Percentiles rank a stretch among this genome's conserved stretches.
Conservation (phyloP, 768 basidiomycete species). For the Pilatotrama ljubarskyi region DNA sequence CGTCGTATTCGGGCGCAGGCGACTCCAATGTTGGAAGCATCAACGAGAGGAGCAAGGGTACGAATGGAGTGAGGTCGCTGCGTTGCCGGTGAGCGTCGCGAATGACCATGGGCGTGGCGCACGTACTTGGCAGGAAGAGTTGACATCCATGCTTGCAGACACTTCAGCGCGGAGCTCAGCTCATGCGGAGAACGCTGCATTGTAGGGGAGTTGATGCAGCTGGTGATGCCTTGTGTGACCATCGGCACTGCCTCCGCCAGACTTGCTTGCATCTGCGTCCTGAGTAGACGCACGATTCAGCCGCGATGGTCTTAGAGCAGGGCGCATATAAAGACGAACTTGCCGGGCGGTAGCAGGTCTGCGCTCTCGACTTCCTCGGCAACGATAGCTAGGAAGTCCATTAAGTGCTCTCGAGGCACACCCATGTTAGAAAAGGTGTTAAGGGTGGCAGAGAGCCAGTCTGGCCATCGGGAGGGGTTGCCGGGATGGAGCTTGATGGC, state of each 20-base stretch:
- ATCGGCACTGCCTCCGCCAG: constrained; percentile 68
- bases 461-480: constrained; percentile 63
- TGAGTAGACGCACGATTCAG: constrained; percentile 30
- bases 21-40: constrained; percentile 33
- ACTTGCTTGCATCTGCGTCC: constrained; percentile 63
- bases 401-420: constrained; percentile 56
- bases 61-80: constrained; percentile 71
- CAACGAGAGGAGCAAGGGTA: constrained; percentile 59
- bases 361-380: constrained; percentile 81
- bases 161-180: constrained; percentile 70
- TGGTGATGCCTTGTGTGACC: constrained; percentile 66
- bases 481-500: constrained; percentile 70
- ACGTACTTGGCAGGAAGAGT: constrained; percentile 67
- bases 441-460: constrained; percentile 72
- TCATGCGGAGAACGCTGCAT: constrained; percentile 41
- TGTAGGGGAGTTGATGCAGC: constrained; percentile 48
- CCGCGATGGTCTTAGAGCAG: constrained; percentile 4
- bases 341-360: constrained; percentile 70
- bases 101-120: not conserved
- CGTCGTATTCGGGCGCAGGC: constrained; percentile 38
- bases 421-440: constrained; percentile 61
- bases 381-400: constrained; percentile 80
- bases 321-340: constrained; percentile 47
- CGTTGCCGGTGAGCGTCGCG: not conserved
- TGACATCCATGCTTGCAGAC: constrained; percentile 82